These are phyloP conservation scores for Quaeritorhiza haematococci DNA, from an alignment of 371 early-diverging fungal genomes.

Conservation along the genomic window DNA sequence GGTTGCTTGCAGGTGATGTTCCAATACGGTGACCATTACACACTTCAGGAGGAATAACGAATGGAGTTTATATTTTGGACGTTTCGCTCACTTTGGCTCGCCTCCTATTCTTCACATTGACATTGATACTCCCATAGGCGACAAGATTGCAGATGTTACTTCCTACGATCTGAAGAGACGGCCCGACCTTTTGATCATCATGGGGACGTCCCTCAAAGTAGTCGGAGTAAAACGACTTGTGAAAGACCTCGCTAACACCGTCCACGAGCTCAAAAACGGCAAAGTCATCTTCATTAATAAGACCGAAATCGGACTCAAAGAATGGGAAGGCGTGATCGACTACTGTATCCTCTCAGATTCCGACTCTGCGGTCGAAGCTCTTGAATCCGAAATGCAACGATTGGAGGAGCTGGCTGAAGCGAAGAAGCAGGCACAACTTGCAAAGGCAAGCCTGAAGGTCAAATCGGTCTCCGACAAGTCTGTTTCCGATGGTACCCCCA, in stretches of 20 bases:
- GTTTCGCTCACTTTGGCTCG: too few species aligned
- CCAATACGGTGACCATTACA: too few species aligned
- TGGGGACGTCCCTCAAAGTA: constrained; percentile 97
- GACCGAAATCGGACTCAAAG: constrained; percentile 18
- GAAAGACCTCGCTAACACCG: constrained; percentile 72
- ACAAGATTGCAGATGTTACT: constrained; percentile 70
- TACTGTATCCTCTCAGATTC: constrained; percentile 77
- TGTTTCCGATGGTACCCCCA: too few species aligned
- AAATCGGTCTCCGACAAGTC: too few species aligned
- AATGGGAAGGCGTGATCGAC: constrained; percentile 85
- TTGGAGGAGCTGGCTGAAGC: not conserved
- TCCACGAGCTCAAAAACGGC: constrained; percentile 24
- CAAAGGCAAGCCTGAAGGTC: too few species aligned
- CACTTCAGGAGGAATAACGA: too few species aligned
- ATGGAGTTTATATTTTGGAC: too few species aligned
- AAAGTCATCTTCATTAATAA: constrained; percentile 31
- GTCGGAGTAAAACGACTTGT: constrained; percentile 88
- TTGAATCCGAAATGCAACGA: not conserved
- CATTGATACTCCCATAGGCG: constrained; percentile 46
- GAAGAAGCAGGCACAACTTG: too few species aligned
- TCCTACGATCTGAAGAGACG: constrained; percentile 60
- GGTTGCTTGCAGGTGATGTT: constrained; percentile 5
- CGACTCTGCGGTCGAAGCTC: constrained; percentile 40
- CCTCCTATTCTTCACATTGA: not conserved
- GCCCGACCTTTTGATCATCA: constrained; percentile 90